Evolutionary conservation across 306 rosid genomes (phyloP), one percentile per base, ranked within the genome.

Genomic region (Argentina anserina): DNA sequence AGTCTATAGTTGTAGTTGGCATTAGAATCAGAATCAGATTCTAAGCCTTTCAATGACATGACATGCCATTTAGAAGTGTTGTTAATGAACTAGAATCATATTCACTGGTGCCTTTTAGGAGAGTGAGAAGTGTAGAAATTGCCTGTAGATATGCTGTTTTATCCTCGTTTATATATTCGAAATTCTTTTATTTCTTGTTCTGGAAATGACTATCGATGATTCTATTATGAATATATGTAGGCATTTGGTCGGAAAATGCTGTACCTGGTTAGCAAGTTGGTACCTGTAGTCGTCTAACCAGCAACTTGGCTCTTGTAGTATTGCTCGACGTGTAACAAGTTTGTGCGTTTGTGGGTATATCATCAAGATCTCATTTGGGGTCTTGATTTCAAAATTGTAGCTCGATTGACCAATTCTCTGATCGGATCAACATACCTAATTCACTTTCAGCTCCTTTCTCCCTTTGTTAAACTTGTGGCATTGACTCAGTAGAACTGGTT

Each of bases 1-100:
- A 21, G 61, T 8, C 23, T 7, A 17, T 9, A 20, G 20, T 1
- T 62, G 18, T 26, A 25, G 13, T 25, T 37, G 6, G 28, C 46
- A 73, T 62, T 18, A 55, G 34, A 55, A 75, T 79, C 66, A 60
- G 80, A 75, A 75, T 75, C 65, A 7, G 43, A 45, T 67, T 78
- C 75, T 29, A 1, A 75, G 47, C 39, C 36, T 15, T 7, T 43
- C 39, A 25, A n/a, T 34, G 11, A 14, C 17, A 64, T 25, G 1
- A 9, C 34, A 11, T 0, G 47, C 75, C 55, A 55, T 46, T 70
- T 58, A 28, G 28, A 39, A 64, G 46, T 70, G 45, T 36, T 43
- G 47, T 18, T 39, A 68, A 25, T 65, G 76, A 41, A 25, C 4
- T 36, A 55, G 74, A 66, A 78, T 82, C 66, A 3, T 40, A 65